Percentiles rank a stretch among this genome's conserved stretches.
phyloP scores from a whole-genome alignment of 169 alveolate genomes.

The Cryptosporidium sp. region DNA sequence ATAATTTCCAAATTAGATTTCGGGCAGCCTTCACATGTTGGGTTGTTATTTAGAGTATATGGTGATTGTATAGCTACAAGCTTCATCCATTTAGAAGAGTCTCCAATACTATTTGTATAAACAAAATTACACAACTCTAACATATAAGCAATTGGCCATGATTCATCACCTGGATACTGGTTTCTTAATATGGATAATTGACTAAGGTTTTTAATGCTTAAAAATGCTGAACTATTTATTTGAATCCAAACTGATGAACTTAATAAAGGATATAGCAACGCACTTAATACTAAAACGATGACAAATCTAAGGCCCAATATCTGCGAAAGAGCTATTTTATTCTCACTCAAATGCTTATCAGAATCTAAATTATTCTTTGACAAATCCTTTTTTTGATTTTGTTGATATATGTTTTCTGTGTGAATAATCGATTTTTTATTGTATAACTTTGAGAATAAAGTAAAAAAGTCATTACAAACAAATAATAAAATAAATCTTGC shows the following conservation, averaged over 20 bases:
- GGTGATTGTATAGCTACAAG: constrained; percentile 69
- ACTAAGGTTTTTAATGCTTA: constrained; percentile 21
- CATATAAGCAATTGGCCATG: constrained; percentile 76
- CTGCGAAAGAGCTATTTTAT: constrained; percentile 18
- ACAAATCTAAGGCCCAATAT: constrained; percentile 16
- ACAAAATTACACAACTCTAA: constrained; percentile 29
- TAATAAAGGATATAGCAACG: constrained; percentile 43
- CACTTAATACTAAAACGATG: background rate
- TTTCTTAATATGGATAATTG: constrained; percentile 39
- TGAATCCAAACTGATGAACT: constrained; percentile 62
- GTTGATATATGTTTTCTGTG: background rate
- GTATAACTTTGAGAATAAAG: background rate
- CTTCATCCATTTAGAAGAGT: constrained; percentile 69
- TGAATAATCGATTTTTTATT: background rate
- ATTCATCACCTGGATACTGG: constrained; percentile 73
- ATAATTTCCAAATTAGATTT: constrained; percentile 60
- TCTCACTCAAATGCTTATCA: background rate
- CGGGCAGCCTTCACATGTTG: constrained; percentile 74
- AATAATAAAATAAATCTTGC: constrained; percentile 49
- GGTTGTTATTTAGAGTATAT: constrained; percentile 61
- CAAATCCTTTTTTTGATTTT: background rate
- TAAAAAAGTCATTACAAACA: constrained; percentile 11
- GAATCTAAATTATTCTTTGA: background rate
- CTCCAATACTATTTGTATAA: constrained; percentile 63
- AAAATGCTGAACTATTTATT: constrained; percentile 61